These are phyloP conservation scores for Trichocomaceae sp. DNA, from an alignment of 2,329 filamentous ascomycete genomes.

Conservation along the genomic window DNA sequence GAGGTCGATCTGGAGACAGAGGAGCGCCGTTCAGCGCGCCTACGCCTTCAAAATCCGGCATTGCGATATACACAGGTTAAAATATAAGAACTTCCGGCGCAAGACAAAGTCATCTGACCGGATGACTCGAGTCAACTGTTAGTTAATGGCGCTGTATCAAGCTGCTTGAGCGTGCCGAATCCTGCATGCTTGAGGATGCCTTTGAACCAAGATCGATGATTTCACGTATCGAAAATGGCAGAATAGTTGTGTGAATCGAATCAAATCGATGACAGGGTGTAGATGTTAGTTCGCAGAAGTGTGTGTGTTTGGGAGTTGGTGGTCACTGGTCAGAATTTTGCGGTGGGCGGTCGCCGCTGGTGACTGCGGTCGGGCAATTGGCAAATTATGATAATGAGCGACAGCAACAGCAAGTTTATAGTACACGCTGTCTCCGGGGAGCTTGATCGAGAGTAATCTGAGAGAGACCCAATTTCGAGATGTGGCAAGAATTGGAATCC, in stretches of 20 bases:
- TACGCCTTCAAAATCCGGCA: conserved; percentile 27
- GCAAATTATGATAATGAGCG: neutral
- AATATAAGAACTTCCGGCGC: neutral
- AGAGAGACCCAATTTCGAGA: neutral
- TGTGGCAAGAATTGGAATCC: no score
- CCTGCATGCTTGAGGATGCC: conserved; percentile 3
- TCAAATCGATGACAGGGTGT: no score
- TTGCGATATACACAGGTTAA: conserved; percentile 15
- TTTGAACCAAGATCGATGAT: no score
- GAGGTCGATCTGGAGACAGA: conserved; percentile 23
- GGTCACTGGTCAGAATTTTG: no score
- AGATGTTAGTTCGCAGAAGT: neutral
- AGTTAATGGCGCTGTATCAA: neutral
- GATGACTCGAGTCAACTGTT: neutral
- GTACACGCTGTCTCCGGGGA: no score
- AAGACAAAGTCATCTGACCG: neutral
- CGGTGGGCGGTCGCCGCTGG: no score
- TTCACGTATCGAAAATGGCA: no score
- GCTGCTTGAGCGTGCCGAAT: neutral
- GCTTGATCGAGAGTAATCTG: no score
- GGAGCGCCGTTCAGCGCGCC: conserved; percentile 23
- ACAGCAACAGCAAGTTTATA: neutral
- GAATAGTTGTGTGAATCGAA: no score
- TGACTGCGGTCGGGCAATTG: conserved; percentile 6
- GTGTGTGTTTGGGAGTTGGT: conserved; percentile 1